Percentiles rank a stretch among this genome's conserved stretches.
These are phyloP conservation scores for Fraxinus platypoda DNA, from an alignment of 305 asterid genomes.

Conservation along the genomic window DNA sequence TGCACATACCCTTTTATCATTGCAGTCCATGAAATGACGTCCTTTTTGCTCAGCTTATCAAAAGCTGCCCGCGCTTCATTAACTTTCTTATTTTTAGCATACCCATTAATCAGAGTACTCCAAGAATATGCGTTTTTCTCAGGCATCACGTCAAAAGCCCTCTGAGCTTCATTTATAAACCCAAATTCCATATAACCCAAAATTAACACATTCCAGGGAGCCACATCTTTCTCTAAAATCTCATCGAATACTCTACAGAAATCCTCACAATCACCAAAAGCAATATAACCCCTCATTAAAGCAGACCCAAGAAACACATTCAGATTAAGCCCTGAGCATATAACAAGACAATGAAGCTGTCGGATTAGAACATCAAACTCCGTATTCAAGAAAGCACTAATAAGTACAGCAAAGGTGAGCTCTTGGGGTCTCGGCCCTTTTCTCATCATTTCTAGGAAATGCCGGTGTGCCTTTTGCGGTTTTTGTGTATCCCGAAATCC, in stretches of 20 bases:
- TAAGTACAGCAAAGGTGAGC: constrained; percentile 63
- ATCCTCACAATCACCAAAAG: constrained; percentile 40
- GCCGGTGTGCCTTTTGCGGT: constrained; percentile 39
- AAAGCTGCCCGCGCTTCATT: constrained; percentile 50
- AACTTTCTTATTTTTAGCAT: constrained; percentile 53
- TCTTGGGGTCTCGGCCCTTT: constrained; percentile 50
- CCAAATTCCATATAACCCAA: constrained; percentile 76
- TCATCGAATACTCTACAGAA: constrained; percentile 63
- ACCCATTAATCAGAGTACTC: constrained; percentile 76
- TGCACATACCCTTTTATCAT: constrained; percentile 74
- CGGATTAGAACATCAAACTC: constrained; percentile 41
- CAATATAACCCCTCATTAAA: constrained; percentile 73
- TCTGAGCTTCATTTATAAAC: constrained; percentile 47
- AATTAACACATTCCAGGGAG: constrained; percentile 71
- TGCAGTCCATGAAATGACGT: constrained; percentile 80
- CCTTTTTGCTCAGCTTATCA: constrained; percentile 42
- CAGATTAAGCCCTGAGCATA: constrained; percentile 46
- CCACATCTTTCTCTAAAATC: constrained; percentile 56
- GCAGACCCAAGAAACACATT: constrained; percentile 70
- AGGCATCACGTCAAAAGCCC: constrained; percentile 56
- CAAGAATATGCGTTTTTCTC: constrained; percentile 57
- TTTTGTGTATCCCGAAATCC: constrained; percentile 52
- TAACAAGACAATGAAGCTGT: constrained; percentile 64
- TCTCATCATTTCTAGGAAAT: constrained; percentile 48
- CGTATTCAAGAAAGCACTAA: constrained; percentile 50